Percentiles rank a stretch among this genome's conserved stretches.
These are phyloP conservation scores for Thermomucor indicae-seudaticae DNA, from an alignment of 371 early-diverging fungal species.

Conservation along the genomic window DNA sequence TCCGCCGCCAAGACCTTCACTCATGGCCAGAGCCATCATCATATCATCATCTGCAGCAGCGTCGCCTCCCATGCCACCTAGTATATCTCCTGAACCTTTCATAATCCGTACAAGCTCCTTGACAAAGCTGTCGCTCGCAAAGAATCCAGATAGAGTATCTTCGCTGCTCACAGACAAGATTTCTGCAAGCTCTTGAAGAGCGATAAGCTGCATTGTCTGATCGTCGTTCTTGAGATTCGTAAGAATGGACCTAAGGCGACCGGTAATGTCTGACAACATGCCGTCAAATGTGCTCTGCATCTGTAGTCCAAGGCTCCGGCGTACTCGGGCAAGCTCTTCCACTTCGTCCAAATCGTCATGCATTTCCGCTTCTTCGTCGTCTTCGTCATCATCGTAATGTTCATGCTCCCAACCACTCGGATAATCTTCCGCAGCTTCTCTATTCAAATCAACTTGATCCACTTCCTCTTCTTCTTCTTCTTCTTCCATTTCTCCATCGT, in stretches of 20 bases:
- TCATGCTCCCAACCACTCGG: conserved; percentile 9
- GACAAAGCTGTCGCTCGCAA: conserved; percentile 52
- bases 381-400: conserved; percentile 17
- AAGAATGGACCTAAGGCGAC: conserved; percentile 46
- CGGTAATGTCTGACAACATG: conserved; percentile 39
- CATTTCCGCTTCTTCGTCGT: conserved; percentile 28
- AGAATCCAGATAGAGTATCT: conserved; percentile 55
- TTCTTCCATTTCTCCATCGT: conserved; percentile 11
- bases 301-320: conserved; percentile 40
- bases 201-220: conserved; percentile 60
- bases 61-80: conserved; percentile 7
- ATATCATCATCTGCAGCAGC: conserved; percentile 45
- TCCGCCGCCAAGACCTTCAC: conserved; percentile 39
- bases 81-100: conserved; percentile 42
- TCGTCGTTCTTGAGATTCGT: conserved; percentile 51
- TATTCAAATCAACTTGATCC: conserved; percentile 15
- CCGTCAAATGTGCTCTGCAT: conserved; percentile 46
- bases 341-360: conserved; percentile 35
- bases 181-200: conserved; percentile 65
- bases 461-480: conserved; percentile 23
- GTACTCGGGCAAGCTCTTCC: conserved; percentile 35
- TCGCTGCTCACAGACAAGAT: conserved; percentile 68
- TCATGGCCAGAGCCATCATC: conserved; percentile 44
- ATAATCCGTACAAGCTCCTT: conserved; percentile 56
- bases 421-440: conserved; percentile 16